Conservation (phyloP, 2,329 filamentous ascomycete species). For the Aureobasidium uvarum region DNA sequence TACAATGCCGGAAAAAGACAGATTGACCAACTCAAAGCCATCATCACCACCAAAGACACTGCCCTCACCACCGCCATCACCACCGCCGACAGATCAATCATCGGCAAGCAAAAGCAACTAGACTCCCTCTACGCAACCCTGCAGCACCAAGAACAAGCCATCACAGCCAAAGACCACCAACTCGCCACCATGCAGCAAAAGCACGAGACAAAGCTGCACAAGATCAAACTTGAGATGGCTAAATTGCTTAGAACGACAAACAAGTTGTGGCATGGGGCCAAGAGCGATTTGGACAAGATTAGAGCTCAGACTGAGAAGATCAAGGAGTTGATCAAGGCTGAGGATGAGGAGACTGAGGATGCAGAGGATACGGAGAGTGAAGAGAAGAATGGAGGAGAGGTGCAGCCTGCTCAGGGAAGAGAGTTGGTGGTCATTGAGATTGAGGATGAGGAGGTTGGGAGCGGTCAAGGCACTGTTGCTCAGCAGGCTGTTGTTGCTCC, state of each 20-base stretch:
- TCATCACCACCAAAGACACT: not conserved
- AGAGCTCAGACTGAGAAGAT: not conserved
- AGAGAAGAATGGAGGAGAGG: not conserved
- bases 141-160: not conserved
- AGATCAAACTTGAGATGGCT: not conserved
- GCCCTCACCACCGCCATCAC: too few species aligned
- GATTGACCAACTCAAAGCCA: not conserved
- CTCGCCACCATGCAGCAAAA: not conserved
- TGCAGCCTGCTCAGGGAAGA: not conserved
- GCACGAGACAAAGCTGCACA: not conserved
- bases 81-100: not conserved
- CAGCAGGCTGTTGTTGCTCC: not conserved
- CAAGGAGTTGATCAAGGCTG: not conserved
- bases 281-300: too few species aligned
- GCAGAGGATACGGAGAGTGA: not conserved
- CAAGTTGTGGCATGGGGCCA: not conserved
- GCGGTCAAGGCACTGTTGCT: too few species aligned
- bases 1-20: not conserved
- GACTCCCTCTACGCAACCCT: not conserved
- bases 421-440: not conserved
- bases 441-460: not conserved
- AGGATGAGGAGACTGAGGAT: not conserved
- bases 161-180: not conserved
- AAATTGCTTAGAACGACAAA: not conserved
- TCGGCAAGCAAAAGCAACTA: conserved; percentile 7